phyloP scores from a whole-genome alignment of 805 yeast genomes.

The Starmerella ratchasimensis region DNA sequence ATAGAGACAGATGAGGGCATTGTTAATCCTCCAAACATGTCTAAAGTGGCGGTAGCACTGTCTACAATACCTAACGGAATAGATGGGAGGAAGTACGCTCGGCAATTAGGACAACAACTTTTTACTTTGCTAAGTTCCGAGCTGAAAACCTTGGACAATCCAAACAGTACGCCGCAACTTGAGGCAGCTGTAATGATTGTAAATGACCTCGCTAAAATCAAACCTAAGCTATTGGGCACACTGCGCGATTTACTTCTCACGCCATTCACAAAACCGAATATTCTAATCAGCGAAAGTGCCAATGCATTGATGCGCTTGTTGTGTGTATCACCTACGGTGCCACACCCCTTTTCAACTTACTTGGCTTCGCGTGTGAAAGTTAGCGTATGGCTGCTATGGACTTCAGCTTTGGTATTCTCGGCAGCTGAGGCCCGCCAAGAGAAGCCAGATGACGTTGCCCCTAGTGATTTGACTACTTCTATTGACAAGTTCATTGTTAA shows the following conservation, averaged over 20 bases:
- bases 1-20: conserved; percentile 41
- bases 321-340: too few relatives aligned
- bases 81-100: conserved; percentile 38
- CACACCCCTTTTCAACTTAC: conserved; percentile 1
- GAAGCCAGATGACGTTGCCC: too few relatives aligned
- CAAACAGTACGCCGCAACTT: not conserved
- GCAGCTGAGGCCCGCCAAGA: too few relatives aligned
- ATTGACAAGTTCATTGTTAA: not conserved
- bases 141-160: conserved; percentile 23
- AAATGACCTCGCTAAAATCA: conserved; percentile 1
- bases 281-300: not conserved
- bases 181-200: conserved; percentile 7
- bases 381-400: conserved; percentile 9
- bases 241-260: conserved; percentile 11
- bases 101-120: conserved; percentile 50
- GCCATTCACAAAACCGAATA: conserved; percentile 7
- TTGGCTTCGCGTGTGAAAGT: not conserved
- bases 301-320: conserved; percentile 12
- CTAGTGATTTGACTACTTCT: too few relatives aligned
- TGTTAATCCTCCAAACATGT: conserved; percentile 49
- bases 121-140: conserved; percentile 38
- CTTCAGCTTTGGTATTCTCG: not conserved
- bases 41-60: conserved; percentile 52
- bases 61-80: conserved; percentile 46
- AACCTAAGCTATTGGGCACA: conserved; percentile 14